Conservation (phyloP, 352 stramenopile species). For the Globisporangium apiculatum region DNA sequence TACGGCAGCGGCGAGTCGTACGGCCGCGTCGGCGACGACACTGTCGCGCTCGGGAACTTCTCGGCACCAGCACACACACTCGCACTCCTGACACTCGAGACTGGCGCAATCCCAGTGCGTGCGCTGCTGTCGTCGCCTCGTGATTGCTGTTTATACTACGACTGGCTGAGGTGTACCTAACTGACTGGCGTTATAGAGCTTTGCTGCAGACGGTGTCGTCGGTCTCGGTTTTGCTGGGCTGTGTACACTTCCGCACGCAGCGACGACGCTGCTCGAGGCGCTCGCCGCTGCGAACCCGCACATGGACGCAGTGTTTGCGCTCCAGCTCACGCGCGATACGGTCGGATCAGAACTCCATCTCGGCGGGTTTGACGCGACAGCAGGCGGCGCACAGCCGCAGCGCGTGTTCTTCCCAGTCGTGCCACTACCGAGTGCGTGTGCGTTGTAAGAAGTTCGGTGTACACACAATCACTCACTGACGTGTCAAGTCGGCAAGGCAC, state of each 20-base stretch:
- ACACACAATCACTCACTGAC: no score
- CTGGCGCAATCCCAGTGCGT: slow-evolving; percentile 34
- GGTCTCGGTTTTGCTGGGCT: slow-evolving; percentile 46
- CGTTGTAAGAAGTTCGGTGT: no score
- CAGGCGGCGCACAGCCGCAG: slow-evolving; percentile 19
- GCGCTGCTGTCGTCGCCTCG: not conserved
- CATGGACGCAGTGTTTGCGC: slow-evolving; percentile 33
- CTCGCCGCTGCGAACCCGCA: slow-evolving; percentile 18
- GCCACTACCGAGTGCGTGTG: slow-evolving; percentile 18
- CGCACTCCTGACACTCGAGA: slow-evolving; percentile 36
- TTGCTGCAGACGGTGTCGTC: slow-evolving; percentile 48
- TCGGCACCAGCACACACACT: slow-evolving; percentile 24
- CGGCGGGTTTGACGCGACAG: slow-evolving; percentile 33
- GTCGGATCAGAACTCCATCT: slow-evolving; percentile 37
- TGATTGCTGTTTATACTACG: not conserved
- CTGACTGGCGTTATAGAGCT: slow-evolving; percentile 11
- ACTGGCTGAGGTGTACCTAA: no score
- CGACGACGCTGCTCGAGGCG: slow-evolving; percentile 26
- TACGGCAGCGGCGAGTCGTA: slow-evolving; percentile 46
- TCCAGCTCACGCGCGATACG: slow-evolving; percentile 29
- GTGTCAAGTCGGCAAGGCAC: no score
- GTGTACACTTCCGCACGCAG: slow-evolving; percentile 33
- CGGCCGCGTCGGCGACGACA: slow-evolving; percentile 26
- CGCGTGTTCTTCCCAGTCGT: slow-evolving; percentile 41
- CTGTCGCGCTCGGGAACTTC: slow-evolving; percentile 28